Percentiles rank a stretch among this genome's conserved stretches.
phyloP scores from a whole-genome alignment of 768 basidiomycete genomes.

The Calocybe indica region DNA sequence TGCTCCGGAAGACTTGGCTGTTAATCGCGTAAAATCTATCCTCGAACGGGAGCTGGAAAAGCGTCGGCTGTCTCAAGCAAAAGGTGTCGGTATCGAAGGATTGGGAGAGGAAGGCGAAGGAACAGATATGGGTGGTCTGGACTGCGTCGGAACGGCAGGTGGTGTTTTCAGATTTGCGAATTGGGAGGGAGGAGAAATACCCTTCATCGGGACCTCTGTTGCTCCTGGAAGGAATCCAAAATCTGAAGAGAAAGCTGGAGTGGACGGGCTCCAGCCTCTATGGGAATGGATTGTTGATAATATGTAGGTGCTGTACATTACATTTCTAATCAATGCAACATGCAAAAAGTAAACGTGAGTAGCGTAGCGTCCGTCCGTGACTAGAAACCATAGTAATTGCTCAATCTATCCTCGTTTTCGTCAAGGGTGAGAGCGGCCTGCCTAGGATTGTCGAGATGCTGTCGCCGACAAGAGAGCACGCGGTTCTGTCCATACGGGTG shows the following conservation, averaged over 20 bases:
- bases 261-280: constrained; percentile 36
- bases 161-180: constrained; percentile 65
- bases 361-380: no score
- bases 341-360: no score
- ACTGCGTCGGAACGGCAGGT: constrained; percentile 50
- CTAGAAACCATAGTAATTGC: no score
- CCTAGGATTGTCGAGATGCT: no score
- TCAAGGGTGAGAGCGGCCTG: no score
- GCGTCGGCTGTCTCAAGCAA: constrained; percentile 55
- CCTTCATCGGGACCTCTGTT: constrained; percentile 57
- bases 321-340: no score
- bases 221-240: constrained; percentile 14
- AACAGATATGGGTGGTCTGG: constrained; percentile 68
- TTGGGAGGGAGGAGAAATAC: constrained; percentile 83
- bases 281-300: constrained; percentile 43
- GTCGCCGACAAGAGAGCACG: no score
- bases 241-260: constrained; percentile 30
- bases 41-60: constrained; percentile 85
- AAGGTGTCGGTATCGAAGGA: constrained; percentile 66
- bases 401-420: no score
- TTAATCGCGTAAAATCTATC: constrained; percentile 67
- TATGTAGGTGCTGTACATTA: constrained; percentile 18
- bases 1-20: constrained; percentile 40
- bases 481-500: no score
- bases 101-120: constrained; percentile 64